phyloP scores from a whole-genome alignment of 2,329 filamentous ascomycete species.

The Aspergillus quadricinctus region DNA sequence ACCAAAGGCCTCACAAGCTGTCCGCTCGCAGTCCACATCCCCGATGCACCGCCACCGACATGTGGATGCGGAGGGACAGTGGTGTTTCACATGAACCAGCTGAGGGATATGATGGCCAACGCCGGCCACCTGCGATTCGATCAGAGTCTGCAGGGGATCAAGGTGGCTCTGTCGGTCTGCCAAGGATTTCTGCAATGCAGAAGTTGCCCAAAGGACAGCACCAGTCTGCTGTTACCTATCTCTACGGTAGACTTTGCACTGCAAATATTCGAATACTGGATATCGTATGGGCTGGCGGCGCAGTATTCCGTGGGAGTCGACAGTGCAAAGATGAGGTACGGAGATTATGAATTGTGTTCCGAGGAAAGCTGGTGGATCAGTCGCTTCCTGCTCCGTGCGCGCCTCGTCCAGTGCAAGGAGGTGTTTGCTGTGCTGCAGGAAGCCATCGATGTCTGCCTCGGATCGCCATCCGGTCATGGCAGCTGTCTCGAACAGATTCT shows the following conservation, averaged over 20 bases:
- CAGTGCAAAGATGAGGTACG: constrained; percentile 22
- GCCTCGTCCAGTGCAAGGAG: constrained; percentile 26
- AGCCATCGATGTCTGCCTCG: constrained; percentile 8
- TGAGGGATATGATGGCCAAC: constrained; percentile 26
- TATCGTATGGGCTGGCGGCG: constrained; percentile 19
- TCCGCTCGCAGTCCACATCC: constrained; percentile 25
- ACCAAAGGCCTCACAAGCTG: constrained; percentile 23
- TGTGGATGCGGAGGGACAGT: constrained; percentile 31
- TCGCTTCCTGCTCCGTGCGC: constrained; percentile 23
- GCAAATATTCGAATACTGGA: constrained; percentile 29
- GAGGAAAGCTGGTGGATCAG: constrained; percentile 27
- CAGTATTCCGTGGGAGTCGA: background rate
- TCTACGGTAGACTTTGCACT: constrained; percentile 29
- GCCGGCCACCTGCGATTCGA: constrained; percentile 27
- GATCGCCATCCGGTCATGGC: background rate
- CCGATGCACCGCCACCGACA: constrained; percentile 16
- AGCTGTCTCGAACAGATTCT: constrained; percentile 26
- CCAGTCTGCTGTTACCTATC: constrained; percentile 25
- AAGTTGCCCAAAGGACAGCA: constrained; percentile 27
- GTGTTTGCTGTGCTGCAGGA: constrained; percentile 20
- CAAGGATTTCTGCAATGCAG: constrained; percentile 27
- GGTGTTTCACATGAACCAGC: constrained; percentile 26
- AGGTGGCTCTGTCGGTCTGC: constrained; percentile 26
- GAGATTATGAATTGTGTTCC: constrained; percentile 27
- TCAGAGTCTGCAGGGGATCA: constrained; percentile 29